Evolutionary conservation across 1,284 basidiomycete genomes (phyloP), one percentile per base, ranked within the genome.

Genomic region (Leccinum angustisporum): DNA sequence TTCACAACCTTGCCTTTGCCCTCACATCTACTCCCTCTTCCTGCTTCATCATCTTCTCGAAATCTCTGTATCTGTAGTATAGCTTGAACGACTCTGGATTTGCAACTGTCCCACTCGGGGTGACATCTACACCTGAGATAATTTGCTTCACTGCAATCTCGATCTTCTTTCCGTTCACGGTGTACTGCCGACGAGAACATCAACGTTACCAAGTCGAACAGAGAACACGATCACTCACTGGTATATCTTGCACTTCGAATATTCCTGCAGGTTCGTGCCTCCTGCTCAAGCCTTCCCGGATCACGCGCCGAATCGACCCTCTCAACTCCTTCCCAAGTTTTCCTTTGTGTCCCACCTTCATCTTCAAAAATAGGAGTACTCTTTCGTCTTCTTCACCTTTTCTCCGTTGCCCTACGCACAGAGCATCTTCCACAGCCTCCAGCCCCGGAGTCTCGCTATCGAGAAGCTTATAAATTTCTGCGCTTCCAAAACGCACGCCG

Each of bases 401-500:
- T 10, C 92, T 84, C 61, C 91, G 86, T 68, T 95, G 90, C 0
- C 92, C 92, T 2, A 96, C 84, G 31, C 93, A 95, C 7, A 97
- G 79, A 9, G 84, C 85, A 70, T 95, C 92, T 57, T 89, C 86
- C 40, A 96, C 74, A 13, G 71, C 72, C 30, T 77, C 69, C 66
- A 90, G 87, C 58, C 82, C 79, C 60, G 92, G 88, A 10, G 40
- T 61, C 38, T 69, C 57, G 25, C 61, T 48, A 27, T 65, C 60
- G 58, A 97, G 78, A 2, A 92, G 85, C 5, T 86, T 81, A 73
- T 97, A 97, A 54, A 97, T 92, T 75, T 97, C 94, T 2, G 84
- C 87, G 0, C 90, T 91, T 27, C 94, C 95, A 71, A 97, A 96
- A 4, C 94, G 86, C 48, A 97, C 89, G 1, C 94, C 95, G 43